A percentile compares a stretch with the other conserved stretches of the same genome.
Evolutionary conservation across 257 asterid species (phyloP).

Genomic region (Echites panduratus): DNA sequence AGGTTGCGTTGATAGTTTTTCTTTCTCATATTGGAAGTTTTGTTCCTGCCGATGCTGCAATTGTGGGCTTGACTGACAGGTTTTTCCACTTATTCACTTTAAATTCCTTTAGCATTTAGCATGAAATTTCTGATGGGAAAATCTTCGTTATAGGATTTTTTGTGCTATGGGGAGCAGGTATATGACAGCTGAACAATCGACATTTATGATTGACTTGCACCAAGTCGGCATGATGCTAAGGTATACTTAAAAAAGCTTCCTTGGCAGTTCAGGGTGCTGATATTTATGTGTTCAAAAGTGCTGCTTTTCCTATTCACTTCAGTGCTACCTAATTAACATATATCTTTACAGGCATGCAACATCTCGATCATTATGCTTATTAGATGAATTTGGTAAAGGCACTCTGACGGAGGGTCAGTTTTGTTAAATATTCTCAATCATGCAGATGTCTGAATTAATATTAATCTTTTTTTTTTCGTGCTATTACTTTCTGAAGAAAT

Average conservation of each 20-base stretch:
- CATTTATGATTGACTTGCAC: constrained; percentile 98
- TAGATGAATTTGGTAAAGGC: constrained; percentile 98
- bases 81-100: constrained; percentile 14
- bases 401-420: constrained; percentile 91
- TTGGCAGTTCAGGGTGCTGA: constrained; percentile 3
- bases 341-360: constrained; percentile 73
- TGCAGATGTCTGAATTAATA: background rate
- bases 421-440: constrained; percentile 2
- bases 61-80: constrained; percentile 97
- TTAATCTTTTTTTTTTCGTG: constrained; percentile 6
- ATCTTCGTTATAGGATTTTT: constrained; percentile 55
- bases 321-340: constrained; percentile 6
- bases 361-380: constrained; percentile 70
- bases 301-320: background rate
- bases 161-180: constrained; percentile 92
- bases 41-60: constrained; percentile 97
- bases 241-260: constrained; percentile 28
- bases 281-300: background rate
- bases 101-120: constrained; percentile 3
- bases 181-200: constrained; percentile 96
- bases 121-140: constrained; percentile 1
- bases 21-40: constrained; percentile 95
- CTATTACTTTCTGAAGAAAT: constrained; percentile 18
- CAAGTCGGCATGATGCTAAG: constrained; percentile 96
- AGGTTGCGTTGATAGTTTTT: constrained; percentile 96